Base-by-base conservation (phyloP, 2,329 filamentous ascomycete genomes). In the Diplodia corticola region DNA sequence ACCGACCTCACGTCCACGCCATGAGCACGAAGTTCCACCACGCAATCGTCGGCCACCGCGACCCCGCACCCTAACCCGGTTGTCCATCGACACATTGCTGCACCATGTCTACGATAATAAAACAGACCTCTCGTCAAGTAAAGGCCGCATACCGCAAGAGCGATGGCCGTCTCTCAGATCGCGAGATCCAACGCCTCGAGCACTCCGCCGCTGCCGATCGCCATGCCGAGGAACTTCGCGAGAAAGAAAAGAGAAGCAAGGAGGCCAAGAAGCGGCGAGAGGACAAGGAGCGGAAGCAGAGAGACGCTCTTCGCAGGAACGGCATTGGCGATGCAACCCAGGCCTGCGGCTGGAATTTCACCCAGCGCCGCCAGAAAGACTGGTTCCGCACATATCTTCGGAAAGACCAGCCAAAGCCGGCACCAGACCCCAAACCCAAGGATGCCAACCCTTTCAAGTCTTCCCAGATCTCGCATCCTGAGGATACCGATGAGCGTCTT, bases 301-400 rank as follows among this genome's bases (percentile, higher is more conserved):
- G 67, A 12, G 68, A 73, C 13, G 70, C 69, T 3, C 70, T 76
- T 44, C 69, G 70, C 33, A 70, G 72, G 46, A 65, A 72, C 22
- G 77, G 77, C 1, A 68, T 78, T 2, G 74, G 78, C 3, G 55
- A 77, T 22, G 78, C 78, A 7, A 79, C 77, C 5, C 78, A 80
- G 66, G 53, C 78, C 30, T 71, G 74, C 59, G 77, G 78, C n/a
- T 80, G 73, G 55, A 77, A 71, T 55, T 75, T 74, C 35, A 77
- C 74, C 0, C 78, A 80, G 68, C 74, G 72, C 46, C 69, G 71
- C 64, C 61, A 78, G 68, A 79, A 79, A 69, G 73, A 65, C 30
- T 75, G 74, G 22, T 79, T 80, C 77, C 76, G 78, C 65, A 70
- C 13, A 2, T 68, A 49, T 13, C n/a, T 70, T 49, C 28, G 26